Conservation (phyloP, 2,329 filamentous ascomycete species). For the Lachnellula hyalina region DNA sequence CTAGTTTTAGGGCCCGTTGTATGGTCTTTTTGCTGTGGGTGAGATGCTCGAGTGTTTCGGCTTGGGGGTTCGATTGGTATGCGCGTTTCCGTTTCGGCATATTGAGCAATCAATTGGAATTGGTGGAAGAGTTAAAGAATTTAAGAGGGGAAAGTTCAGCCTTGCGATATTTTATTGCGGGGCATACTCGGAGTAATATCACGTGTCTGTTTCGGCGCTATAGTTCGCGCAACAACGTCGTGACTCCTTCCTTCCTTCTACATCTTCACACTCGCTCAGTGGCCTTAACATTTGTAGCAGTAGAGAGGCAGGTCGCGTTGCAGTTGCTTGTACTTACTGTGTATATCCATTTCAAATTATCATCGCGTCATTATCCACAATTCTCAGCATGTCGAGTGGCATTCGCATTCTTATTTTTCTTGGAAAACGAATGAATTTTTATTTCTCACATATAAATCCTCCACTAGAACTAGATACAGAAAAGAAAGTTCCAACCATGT, state of each 20-base stretch:
- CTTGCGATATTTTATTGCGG: constrained; percentile 12
- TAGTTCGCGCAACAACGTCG: not conserved
- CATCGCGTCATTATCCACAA: not conserved
- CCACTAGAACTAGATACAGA: constrained; percentile 16
- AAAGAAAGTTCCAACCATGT: constrained; percentile 3
- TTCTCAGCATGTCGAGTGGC: not conserved
- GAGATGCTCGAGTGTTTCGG: constrained; percentile 43
- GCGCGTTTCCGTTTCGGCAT: constrained; percentile 57
- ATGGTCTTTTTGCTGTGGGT: constrained; percentile 54
- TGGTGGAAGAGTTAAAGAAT: not conserved
- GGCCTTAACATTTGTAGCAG: no score
- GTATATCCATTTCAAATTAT: no score
- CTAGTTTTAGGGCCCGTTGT: constrained; percentile 62
- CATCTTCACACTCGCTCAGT: no score
- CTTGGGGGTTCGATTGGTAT: constrained; percentile 36
- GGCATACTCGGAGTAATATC: not conserved
- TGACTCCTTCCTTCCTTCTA: not conserved
- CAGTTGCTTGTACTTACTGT: no score
- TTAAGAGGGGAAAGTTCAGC: constrained; percentile 6
- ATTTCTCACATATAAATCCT: not conserved
- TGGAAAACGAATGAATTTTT: constrained; percentile 2
- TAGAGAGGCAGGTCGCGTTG: no score
- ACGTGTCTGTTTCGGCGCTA: not conserved
- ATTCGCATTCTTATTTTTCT: not conserved
- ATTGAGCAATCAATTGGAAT: constrained; percentile 4